phyloP scores from a whole-genome alignment of 495 filamentous ascomycete species.

The Ascodesmis nigricans region DNA sequence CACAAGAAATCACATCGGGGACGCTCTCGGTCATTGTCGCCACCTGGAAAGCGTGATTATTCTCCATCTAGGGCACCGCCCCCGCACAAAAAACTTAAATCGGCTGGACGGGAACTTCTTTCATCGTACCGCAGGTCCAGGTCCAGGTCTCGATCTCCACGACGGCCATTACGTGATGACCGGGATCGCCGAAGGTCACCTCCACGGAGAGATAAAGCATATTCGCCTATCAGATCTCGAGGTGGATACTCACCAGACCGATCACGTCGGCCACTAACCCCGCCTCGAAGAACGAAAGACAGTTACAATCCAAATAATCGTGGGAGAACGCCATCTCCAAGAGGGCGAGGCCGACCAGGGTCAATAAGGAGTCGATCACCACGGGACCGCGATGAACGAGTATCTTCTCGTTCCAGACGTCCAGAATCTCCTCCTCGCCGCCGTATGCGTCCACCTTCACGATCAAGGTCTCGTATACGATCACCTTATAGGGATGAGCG shows the following conservation, averaged over 20 bases:
- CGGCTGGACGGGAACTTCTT: too few species aligned
- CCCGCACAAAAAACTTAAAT: conserved; percentile 16
- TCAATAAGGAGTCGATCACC: conserved; percentile 8
- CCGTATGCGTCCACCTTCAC: background rate
- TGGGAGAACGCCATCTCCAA: conserved; percentile 11
- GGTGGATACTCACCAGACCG: conserved; percentile 9
- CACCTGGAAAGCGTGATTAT: background rate
- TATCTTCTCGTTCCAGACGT: background rate
- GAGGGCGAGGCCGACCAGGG: conserved; percentile 8
- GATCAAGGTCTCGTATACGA: conserved; percentile 1
- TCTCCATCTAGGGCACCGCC: conserved; percentile 15
- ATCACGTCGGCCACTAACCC: conserved; percentile 14
- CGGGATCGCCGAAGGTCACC: conserved; percentile 16
- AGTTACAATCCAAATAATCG: conserved; percentile 8
- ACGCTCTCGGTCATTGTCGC: conserved; percentile 8
- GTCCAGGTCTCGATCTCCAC: conserved; percentile 10
- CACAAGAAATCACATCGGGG: conserved; percentile 18
- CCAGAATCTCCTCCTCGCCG: background rate
- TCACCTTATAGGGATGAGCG: conserved; percentile 1
- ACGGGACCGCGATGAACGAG: conserved; percentile 5
- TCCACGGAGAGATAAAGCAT: conserved; percentile 12
- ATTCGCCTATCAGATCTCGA: conserved; percentile 7
- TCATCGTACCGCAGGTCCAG: too few species aligned
- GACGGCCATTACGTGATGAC: conserved; percentile 10
- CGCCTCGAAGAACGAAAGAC: conserved; percentile 10